These are phyloP conservation scores for Novymonas esmeraldas DNA, from an alignment of 208 protist genomes.

Conservation along the genomic window DNA sequence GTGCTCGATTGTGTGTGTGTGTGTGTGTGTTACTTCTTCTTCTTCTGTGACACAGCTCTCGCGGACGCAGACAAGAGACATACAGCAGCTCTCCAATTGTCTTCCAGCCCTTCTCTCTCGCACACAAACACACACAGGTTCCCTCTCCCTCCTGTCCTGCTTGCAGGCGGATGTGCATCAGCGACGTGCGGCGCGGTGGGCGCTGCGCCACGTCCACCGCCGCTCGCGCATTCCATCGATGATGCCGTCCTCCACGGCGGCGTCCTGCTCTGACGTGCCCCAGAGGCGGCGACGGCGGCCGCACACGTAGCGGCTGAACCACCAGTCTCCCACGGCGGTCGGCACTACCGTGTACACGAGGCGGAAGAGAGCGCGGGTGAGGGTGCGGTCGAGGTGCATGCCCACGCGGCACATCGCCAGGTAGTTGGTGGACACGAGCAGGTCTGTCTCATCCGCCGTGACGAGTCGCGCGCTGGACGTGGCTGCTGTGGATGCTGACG, in stretches of 20 bases:
- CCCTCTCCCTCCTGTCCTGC: too few species aligned
- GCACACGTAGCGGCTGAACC: conserved; percentile 53
- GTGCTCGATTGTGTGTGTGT: too few species aligned
- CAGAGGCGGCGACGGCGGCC: conserved; percentile 59
- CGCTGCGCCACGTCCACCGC: conserved; percentile 55
- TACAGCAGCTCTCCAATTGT: too few species aligned
- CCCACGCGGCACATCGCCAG: conserved; percentile 73
- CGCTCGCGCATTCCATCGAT: conserved; percentile 85
- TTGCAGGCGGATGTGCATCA: too few species aligned
- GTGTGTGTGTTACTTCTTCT: too few species aligned
- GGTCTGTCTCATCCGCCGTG: conserved; percentile 48
- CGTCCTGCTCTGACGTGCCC: conserved; percentile 83
- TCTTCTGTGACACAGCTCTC: too few species aligned
- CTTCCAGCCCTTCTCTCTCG: too few species aligned
- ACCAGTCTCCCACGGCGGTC: conserved; percentile 49
- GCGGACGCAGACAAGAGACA: too few species aligned
- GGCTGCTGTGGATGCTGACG: neutral
- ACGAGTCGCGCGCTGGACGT: conserved; percentile 20
- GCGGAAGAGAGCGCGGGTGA: conserved; percentile 39
- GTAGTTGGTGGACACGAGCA: conserved; percentile 77
- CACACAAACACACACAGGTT: too few species aligned
- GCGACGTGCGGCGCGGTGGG: neutral
- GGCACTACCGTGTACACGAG: conserved; percentile 56
- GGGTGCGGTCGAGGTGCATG: conserved; percentile 79
- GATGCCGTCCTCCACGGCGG: conserved; percentile 35